phyloP scores from a whole-genome alignment of 371 early-diverging fungal genomes.

The Mortierella sp. region DNA sequence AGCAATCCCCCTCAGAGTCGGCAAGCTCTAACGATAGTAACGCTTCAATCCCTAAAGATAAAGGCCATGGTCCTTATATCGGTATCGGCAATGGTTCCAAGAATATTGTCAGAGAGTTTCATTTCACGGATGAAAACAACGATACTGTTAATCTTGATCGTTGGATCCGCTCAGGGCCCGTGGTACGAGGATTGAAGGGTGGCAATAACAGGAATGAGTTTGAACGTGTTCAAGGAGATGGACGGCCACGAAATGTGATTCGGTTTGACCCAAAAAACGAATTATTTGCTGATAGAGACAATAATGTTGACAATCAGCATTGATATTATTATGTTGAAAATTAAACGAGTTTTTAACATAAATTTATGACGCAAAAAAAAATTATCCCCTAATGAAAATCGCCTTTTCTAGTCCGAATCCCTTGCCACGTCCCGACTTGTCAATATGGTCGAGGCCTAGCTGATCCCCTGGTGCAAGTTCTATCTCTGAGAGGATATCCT shows the following conservation, averaged over 20 bases:
- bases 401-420: conserved; percentile 68
- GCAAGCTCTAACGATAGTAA: neutral
- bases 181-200: neutral
- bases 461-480: conserved; percentile 66
- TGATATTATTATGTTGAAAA: too few relatives aligned
- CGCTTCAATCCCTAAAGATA: neutral
- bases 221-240: neutral
- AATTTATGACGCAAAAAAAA: neutral
- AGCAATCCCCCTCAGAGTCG: neutral
- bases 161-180: conserved; percentile 22
- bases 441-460: conserved; percentile 86
- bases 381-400: conserved; percentile 73
- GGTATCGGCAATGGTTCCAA: neutral
- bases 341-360: too few relatives aligned
- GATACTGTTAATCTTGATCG: conserved; percentile 30
- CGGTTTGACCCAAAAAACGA: conserved; percentile 22
- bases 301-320: neutral
- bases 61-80: neutral
- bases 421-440: conserved; percentile 69
- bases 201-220: neutral
- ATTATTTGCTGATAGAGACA: conserved; percentile 16
- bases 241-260: conserved; percentile 9
- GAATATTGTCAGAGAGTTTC: conserved; percentile 27
- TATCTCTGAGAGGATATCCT: conserved; percentile 65
- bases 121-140: neutral